These are phyloP conservation scores for Paraconiothyrium sp. DNA, from an alignment of 2,329 filamentous ascomycete genomes.

Conservation along the genomic window DNA sequence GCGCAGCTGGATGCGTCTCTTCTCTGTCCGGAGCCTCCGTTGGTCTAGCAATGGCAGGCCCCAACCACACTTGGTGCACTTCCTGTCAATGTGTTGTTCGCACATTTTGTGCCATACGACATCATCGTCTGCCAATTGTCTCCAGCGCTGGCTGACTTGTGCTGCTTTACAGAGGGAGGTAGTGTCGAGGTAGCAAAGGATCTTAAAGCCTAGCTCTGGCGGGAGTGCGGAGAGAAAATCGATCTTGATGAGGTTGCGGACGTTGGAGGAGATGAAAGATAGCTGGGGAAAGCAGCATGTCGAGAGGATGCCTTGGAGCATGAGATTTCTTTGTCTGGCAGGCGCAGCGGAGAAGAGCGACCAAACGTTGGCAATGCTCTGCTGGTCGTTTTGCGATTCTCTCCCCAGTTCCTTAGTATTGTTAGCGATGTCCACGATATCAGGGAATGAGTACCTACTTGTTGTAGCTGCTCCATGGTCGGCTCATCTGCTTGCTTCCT, in stretches of 20 bases:
- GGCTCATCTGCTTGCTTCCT: conserved; percentile 90
- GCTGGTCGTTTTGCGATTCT: conserved; percentile 84
- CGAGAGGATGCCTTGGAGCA: conserved; percentile 94
- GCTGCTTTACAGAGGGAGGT: conserved; percentile 94
- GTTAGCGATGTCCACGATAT: conserved; percentile 33
- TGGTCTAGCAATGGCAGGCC: conserved; percentile 88
- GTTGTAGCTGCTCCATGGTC: conserved; percentile 94
- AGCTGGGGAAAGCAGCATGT: conserved; percentile 98
- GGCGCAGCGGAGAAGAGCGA: conserved; percentile 96
- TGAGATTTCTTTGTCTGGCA: conserved; percentile 90
- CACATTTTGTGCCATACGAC: conserved; percentile 99
- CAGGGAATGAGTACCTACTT: conserved; percentile 63
- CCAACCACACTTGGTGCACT: conserved; percentile 96
- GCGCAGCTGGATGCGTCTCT: conserved; percentile 80
- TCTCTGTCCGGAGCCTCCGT: conserved; percentile 86
- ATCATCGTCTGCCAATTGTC: conserved; percentile 91
- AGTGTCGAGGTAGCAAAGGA: conserved; percentile 91
- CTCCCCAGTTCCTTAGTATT: conserved; percentile 76
- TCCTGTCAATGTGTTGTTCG: conserved; percentile 93
- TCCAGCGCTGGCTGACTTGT: conserved; percentile 90
- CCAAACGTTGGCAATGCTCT: conserved; percentile 97
- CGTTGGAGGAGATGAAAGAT: conserved; percentile 88
- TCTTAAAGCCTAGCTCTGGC: conserved; percentile 90
- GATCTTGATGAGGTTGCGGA: conserved; percentile 95
- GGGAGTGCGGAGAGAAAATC: conserved; percentile 93